These are phyloP conservation scores for Salix viminalis DNA, from an alignment of 345 rosid species.

Conservation along the genomic window DNA sequence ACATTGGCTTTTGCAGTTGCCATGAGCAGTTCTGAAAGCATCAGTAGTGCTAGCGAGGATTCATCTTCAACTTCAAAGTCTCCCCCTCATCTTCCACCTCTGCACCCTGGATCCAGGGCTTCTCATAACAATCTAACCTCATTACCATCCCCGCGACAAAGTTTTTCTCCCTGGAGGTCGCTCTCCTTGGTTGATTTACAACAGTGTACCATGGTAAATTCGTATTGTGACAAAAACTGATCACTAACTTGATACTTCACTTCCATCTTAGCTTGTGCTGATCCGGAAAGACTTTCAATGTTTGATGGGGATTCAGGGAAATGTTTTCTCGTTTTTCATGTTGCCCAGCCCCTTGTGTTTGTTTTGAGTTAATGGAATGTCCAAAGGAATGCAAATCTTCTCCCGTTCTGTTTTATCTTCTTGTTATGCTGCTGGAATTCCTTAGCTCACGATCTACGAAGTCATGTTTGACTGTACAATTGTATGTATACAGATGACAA, in stretches of 20 bases:
- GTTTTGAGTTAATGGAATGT: not conserved
- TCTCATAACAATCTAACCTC: slow-evolving; percentile 27
- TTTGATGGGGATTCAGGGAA: not conserved
- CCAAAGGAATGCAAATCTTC: not conserved
- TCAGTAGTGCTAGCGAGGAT: slow-evolving; percentile 50
- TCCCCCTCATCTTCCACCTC: slow-evolving; percentile 63
- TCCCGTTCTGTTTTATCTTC: not conserved
- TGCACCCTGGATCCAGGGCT: slow-evolving; percentile 46
- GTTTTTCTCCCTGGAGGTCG: slow-evolving; percentile 49
- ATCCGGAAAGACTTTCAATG: not conserved
- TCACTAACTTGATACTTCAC: not conserved
- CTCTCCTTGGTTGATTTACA: slow-evolving; percentile 59
- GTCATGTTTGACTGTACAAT: too few relatives aligned
- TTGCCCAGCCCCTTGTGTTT: not conserved
- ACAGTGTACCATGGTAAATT: slow-evolving; percentile 29
- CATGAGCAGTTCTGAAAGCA: slow-evolving; percentile 58
- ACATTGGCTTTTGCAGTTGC: slow-evolving; percentile 67
- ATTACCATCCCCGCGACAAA: slow-evolving; percentile 19
- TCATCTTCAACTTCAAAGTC: slow-evolving; percentile 47
- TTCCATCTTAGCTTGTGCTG: not conserved
- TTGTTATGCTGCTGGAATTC: not conserved
- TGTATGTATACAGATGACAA: too few relatives aligned
- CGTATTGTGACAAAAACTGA: slow-evolving; percentile 5
- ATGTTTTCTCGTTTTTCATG: not conserved
- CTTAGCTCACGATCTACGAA: not conserved